Evolutionary conservation across 768 basidiomycete species (phyloP).

Genomic region (Kwoniella bestiolae): DNA sequence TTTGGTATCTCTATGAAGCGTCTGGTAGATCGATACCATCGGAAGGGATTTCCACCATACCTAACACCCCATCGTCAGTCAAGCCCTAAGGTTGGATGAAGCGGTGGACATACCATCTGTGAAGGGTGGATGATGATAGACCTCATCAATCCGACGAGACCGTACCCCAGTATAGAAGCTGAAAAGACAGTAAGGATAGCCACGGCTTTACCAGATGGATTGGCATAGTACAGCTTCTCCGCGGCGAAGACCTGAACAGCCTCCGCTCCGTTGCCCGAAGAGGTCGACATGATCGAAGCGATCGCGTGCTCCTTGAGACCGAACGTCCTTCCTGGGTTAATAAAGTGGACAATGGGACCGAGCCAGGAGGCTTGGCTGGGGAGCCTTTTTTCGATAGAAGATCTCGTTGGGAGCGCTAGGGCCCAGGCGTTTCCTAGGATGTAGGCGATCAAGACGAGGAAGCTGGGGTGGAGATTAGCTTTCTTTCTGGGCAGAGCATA

Average conservation of each 20-base stretch:
- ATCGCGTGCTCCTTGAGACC: neutral
- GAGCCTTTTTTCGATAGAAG: neutral
- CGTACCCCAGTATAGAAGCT: neutral
- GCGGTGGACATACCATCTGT: neutral
- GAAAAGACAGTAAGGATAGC: slow-evolving; percentile 1
- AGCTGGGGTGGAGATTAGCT: neutral
- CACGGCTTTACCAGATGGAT: neutral
- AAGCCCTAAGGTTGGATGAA: neutral
- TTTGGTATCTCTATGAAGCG: neutral
- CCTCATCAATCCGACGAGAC: neutral
- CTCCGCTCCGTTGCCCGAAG: neutral
- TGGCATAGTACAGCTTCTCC: neutral
- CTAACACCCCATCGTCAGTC: neutral
- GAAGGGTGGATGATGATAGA: neutral
- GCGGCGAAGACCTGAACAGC: neutral
- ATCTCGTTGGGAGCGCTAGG: neutral
- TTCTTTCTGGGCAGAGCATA: neutral
- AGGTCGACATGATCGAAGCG: neutral
- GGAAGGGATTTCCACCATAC: neutral
- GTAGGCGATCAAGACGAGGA: neutral
- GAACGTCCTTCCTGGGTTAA: neutral
- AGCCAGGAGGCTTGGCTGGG: neutral
- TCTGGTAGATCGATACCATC: neutral
- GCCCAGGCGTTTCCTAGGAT: neutral
- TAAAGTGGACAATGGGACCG: slow-evolving; percentile 1